Evolutionary conservation across 2,329 filamentous ascomycete species (phyloP), one percentile per base, ranked within the genome.

Genomic region (Colletotrichum lentis): DNA sequence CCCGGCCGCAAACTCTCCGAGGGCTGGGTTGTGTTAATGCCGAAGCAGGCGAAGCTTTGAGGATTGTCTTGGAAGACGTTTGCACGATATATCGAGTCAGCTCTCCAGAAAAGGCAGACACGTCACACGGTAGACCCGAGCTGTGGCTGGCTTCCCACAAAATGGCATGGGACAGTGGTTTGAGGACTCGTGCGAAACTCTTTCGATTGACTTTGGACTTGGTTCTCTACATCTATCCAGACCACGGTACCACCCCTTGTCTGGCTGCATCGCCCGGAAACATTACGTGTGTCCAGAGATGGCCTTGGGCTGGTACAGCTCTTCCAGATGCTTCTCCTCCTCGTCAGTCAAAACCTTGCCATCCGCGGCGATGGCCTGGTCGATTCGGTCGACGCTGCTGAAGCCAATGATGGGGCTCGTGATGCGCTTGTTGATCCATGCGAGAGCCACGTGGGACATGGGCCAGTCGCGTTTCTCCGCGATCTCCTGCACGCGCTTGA

Each of bases 381-480:
- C 85, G 52, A 91, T 84, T n/a, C 89, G 80, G 65, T 82, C 80
- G 41, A 84, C 79, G 61, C 81, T 90, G 70, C 82, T 85, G 71
- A 91, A 80, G 0, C 90, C 89, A 61, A 90, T 79, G 67, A 91
- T 90, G 1, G 88, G 88, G 71, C 82, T 86, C 27, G 82, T 77
- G 6, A 84, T 82, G 52, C 83, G 80, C 70, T 83, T 81, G 71
- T 86, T 78, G 64, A 84, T 83, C 90, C 90, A 92, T 3, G 88
- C 88, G 62, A 89, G 81, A 1, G 87, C 84, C 22, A 92, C 85
- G 64, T 90, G 85, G 52, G 86, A 85, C 84, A 91, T 91, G 70
- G 82, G 86, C 74, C 85, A 83, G 0, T 80, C 83, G 71, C 83
- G 83, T 77, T 87, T 86, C 70, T 82, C 79, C 0, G 88, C 86